A percentile compares a stretch with the other conserved stretches of the same genome.
phyloP scores from a whole-genome alignment of 2,329 filamentous ascomycete genomes.

The Arachnopeziza araneosa region DNA sequence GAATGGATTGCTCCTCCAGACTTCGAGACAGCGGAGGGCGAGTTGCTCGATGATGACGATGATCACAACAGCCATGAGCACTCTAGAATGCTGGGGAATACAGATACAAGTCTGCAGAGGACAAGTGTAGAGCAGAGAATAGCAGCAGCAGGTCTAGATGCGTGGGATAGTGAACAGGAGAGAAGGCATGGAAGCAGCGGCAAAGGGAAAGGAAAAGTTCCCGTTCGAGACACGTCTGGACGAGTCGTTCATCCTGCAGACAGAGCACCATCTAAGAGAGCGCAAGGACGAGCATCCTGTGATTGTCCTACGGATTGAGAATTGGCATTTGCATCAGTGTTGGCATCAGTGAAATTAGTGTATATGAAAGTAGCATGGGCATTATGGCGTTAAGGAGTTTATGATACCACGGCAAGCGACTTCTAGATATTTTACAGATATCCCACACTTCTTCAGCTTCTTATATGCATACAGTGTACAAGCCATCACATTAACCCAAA shows the following conservation, averaged over 20 bases:
- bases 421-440: slow-evolving; percentile 18
- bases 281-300: slow-evolving; percentile 7
- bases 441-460: neutral
- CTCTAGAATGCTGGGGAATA: slow-evolving; percentile 49
- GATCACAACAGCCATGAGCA: slow-evolving; percentile 40
- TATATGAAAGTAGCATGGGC: slow-evolving; percentile 14
- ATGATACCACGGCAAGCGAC: slow-evolving; percentile 16
- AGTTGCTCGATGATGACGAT: slow-evolving; percentile 47
- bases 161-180: slow-evolving; percentile 44
- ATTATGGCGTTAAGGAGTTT: slow-evolving; percentile 13
- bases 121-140: slow-evolving; percentile 24
- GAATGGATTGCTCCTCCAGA: slow-evolving; percentile 81
- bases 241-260: slow-evolving; percentile 47
- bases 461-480: slow-evolving; percentile 11
- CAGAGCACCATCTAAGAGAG: slow-evolving; percentile 37
- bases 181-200: slow-evolving; percentile 31
- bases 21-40: slow-evolving; percentile 66
- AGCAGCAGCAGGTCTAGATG: slow-evolving; percentile 25
- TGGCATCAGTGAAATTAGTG: neutral
- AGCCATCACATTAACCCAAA: slow-evolving; percentile 40
- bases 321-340: slow-evolving; percentile 6
- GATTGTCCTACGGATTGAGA: slow-evolving; percentile 14
- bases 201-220: slow-evolving; percentile 31
- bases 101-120: slow-evolving; percentile 23
- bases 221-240: slow-evolving; percentile 44